Evolutionary conservation across 495 filamentous ascomycete genomes (phyloP).

Genomic region (Hyaloscypha finlandica): DNA sequence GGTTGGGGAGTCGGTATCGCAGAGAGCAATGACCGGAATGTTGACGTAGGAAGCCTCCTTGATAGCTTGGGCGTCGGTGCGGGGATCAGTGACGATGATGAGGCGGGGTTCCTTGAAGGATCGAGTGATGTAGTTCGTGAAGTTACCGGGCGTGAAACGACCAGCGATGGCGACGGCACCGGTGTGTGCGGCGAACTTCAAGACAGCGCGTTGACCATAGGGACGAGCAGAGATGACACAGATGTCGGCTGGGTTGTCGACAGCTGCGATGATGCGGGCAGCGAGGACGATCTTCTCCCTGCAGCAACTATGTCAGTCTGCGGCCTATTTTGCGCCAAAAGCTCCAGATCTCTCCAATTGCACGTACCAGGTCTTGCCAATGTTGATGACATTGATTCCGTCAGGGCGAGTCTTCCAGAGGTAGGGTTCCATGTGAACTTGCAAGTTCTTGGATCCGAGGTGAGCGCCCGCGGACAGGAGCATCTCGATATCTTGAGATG

Average conservation of each 20-base stretch:
- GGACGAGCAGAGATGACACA: slow-evolving; percentile 99
- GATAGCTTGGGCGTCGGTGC: slow-evolving; percentile 99
- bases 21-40: slow-evolving; percentile 98
- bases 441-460: slow-evolving; percentile 97
- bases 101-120: slow-evolving; percentile 99
- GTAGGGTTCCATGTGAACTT: slow-evolving; percentile 99
- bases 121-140: slow-evolving; percentile 99
- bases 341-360: background rate
- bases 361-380: slow-evolving; percentile 98
- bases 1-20: slow-evolving; percentile 98
- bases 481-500: slow-evolving; percentile 91
- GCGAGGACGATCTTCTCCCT: slow-evolving; percentile 99
- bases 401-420: slow-evolving; percentile 98
- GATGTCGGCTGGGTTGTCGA: slow-evolving; percentile 99
- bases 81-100: slow-evolving; percentile 98
- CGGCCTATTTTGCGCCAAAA: slow-evolving; percentile 4
- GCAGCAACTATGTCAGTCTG: slow-evolving; percentile 37
- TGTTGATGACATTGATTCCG: slow-evolving; percentile 97
- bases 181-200: slow-evolving; percentile 98
- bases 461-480: slow-evolving; percentile 95
- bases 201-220: slow-evolving; percentile 97
- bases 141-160: slow-evolving; percentile 99
- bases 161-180: slow-evolving; percentile 97
- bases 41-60: slow-evolving; percentile 99
- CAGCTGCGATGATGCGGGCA: slow-evolving; percentile 95